phyloP scores from a whole-genome alignment of 768 basidiomycete genomes.

The Botryobasidium botryosum region DNA sequence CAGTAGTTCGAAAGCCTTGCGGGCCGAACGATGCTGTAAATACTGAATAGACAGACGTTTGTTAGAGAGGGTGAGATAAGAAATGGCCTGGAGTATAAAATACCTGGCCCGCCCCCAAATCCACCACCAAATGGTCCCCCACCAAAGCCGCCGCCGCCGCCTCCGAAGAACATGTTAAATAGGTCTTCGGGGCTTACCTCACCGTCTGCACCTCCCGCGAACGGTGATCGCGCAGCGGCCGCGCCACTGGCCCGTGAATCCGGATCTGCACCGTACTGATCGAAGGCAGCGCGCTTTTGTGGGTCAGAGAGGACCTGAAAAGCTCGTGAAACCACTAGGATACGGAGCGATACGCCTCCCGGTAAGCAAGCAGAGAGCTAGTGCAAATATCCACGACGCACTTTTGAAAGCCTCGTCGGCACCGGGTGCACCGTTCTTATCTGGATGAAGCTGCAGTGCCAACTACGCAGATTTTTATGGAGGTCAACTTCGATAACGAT shows the following conservation, averaged over 20 bases:
- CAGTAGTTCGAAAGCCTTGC: constrained; percentile 63
- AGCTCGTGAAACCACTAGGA: constrained; percentile 87
- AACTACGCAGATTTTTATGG: constrained; percentile 29
- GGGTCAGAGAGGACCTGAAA: constrained; percentile 92
- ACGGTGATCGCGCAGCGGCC: constrained; percentile 38
- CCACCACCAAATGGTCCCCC: constrained; percentile 20
- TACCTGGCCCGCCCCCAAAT: constrained; percentile 26
- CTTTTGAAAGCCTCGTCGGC: constrained; percentile 98
- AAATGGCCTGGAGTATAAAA: constrained; percentile 12
- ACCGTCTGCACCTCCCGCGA: no score
- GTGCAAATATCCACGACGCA: constrained; percentile 28
- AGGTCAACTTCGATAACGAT: neutral
- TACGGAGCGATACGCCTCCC: neutral
- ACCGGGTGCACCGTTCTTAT: constrained; percentile 93
- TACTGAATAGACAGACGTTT: constrained; percentile 23
- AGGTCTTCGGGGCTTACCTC: constrained; percentile 92
- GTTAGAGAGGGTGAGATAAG: constrained; percentile 4
- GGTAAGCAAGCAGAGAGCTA: neutral
- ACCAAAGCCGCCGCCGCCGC: constrained; percentile 28
- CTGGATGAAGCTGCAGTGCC: constrained; percentile 76
- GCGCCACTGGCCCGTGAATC: constrained; percentile 17
- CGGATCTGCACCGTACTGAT: constrained; percentile 48
- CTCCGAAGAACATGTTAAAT: constrained; percentile 97
- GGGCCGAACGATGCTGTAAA: constrained; percentile 69
- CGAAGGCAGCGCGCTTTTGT: constrained; percentile 74